These are phyloP conservation scores for Boletus rubescentipes DNA, from an alignment of 768 basidiomycete genomes.

Conservation along the genomic window DNA sequence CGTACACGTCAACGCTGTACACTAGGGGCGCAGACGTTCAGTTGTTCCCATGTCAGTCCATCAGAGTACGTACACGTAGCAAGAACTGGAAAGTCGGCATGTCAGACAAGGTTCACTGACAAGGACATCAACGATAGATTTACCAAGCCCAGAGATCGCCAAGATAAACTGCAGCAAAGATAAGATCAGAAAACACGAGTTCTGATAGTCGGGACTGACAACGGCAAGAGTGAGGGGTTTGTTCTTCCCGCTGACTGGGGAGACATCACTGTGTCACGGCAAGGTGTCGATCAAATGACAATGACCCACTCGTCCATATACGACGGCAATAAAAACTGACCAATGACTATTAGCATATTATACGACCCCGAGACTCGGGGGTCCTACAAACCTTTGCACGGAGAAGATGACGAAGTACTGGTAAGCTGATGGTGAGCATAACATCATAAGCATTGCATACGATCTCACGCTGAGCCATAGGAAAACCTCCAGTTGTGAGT, in stretches of 20 bases:
- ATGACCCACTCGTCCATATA: conserved; percentile 14
- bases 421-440: not conserved
- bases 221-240: conserved; percentile 7
- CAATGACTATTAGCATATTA: not conserved
- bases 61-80: conserved; percentile 9
- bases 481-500: not conserved
- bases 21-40: not conserved
- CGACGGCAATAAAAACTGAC: conserved; percentile 17
- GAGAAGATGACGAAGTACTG: not conserved
- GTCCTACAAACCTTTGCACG: conserved; percentile 10
- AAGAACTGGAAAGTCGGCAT: not conserved
- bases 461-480: conserved; percentile 2
- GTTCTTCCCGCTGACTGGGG: conserved; percentile 18
- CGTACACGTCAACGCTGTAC: not conserved
- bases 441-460: too few species aligned
- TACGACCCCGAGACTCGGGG: too few species aligned
- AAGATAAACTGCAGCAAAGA: not conserved
- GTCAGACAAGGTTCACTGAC: not conserved
- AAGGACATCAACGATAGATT: not conserved
- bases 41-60: not conserved
- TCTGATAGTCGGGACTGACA: conserved; percentile 4
- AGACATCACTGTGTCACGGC: not conserved
- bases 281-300: not conserved
- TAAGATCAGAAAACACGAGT: not conserved
- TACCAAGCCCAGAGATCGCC: not conserved